These are phyloP conservation scores for Boletus vinaceobasis DNA, from an alignment of 768 basidiomycete species.

Conservation along the genomic window DNA sequence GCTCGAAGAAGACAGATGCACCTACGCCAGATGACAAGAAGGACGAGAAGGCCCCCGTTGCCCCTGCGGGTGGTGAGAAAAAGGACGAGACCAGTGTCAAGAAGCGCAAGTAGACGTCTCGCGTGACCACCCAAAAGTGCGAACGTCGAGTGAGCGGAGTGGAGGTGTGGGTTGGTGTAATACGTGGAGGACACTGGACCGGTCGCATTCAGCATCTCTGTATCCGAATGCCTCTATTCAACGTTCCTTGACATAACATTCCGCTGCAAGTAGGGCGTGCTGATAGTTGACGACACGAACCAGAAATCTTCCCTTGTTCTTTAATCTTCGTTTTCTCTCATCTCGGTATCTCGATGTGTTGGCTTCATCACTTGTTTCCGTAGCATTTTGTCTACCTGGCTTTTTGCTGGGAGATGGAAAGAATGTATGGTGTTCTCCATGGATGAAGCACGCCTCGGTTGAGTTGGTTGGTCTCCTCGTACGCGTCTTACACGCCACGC, in stretches of 20 bases:
- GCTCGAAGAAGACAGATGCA: constrained; percentile 72
- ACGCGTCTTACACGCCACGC: background rate
- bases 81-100: constrained; percentile 65
- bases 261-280: constrained; percentile 6
- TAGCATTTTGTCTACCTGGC: constrained; percentile 11
- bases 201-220: background rate
- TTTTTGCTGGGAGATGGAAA: constrained; percentile 1
- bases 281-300: constrained; percentile 4
- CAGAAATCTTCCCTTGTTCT: background rate
- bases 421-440: constrained; percentile 28
- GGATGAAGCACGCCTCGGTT: background rate
- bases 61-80: constrained; percentile 71
- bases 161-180: constrained; percentile 3
- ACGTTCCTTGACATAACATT: constrained; percentile 11
- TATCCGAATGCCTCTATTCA: background rate
- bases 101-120: constrained; percentile 61
- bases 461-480: background rate
- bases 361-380: constrained; percentile 16
- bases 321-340: constrained; percentile 5
- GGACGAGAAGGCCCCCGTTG: constrained; percentile 61
- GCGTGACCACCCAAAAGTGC: constrained; percentile 4
- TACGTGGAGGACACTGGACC: constrained; percentile 11
- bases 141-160: background rate
- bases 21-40: constrained; percentile 64
- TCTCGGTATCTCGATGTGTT: constrained; percentile 2